A percentile compares a stretch with the other conserved stretches of the same genome.
These are phyloP conservation scores for Wickerhamiella lipophila DNA, from an alignment of 805 yeast genomes.

Conservation along the genomic window DNA sequence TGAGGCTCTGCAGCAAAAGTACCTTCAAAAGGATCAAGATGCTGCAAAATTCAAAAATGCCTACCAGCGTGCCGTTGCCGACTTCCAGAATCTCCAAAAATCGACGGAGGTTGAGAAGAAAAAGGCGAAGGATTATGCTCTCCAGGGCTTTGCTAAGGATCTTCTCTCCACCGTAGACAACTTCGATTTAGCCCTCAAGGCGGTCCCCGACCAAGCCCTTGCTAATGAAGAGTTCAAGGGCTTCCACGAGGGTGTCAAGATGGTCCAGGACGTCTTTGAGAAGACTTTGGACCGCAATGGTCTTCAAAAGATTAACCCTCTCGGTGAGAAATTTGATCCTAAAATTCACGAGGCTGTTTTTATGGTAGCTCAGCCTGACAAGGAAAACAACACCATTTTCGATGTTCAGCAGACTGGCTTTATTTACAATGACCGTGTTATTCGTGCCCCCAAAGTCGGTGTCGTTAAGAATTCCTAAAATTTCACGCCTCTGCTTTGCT, in stretches of 20 bases:
- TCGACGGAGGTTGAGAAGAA: conserved; percentile 76
- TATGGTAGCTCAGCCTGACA: conserved; percentile 73
- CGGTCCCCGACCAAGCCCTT: conserved; percentile 31
- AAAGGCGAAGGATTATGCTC: conserved; percentile 79
- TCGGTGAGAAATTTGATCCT: conserved; percentile 80
- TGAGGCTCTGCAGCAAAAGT: conserved; percentile 37
- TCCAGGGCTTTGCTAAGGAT: conserved; percentile 85
- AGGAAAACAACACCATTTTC: conserved; percentile 86
- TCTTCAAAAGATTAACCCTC: conserved; percentile 62
- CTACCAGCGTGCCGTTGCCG: conserved; percentile 74
- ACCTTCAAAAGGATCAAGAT: conserved; percentile 45
- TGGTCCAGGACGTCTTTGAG: conserved; percentile 79
- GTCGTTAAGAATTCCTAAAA: conserved; percentile 49
- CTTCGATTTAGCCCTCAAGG: conserved; percentile 77
- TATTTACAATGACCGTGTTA: conserved; percentile 71
- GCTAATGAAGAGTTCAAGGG: conserved; percentile 54
- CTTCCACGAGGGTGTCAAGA: conserved; percentile 75
- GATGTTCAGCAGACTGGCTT: conserved; percentile 87
- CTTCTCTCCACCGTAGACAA: conserved; percentile 81
- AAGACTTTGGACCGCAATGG: conserved; percentile 76
- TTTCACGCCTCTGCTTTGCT: conserved; percentile 20
- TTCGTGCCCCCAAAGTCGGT: conserved; percentile 94
- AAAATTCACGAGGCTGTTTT: conserved; percentile 87
- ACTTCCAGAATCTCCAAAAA: conserved; percentile 84
- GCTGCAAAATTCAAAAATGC: conserved; percentile 71